A percentile compares a stretch with the other conserved stretches of the same genome.
phyloP scores from a whole-genome alignment of 2,329 filamentous ascomycete genomes.

The Ophiosphaerella narmari region DNA sequence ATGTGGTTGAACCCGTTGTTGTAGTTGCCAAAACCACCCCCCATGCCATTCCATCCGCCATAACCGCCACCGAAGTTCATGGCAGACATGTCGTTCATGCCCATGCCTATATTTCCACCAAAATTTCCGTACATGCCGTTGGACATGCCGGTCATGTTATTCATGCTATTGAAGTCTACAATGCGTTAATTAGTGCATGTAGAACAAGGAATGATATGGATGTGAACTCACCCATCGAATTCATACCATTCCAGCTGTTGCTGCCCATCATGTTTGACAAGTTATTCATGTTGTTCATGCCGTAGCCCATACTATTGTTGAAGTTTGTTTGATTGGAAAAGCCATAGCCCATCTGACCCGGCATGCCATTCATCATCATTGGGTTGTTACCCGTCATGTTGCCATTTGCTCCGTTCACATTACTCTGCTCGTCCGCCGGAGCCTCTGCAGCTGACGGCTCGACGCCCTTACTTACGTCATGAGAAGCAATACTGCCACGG shows the following conservation, averaged over 20 bases:
- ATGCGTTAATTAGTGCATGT: conserved; percentile 15
- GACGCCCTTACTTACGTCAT: conserved; percentile 17
- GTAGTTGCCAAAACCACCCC: conserved; percentile 70
- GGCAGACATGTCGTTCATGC: conserved; percentile 75
- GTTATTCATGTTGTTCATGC: conserved; percentile 33
- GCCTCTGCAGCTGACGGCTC: conserved; percentile 25
- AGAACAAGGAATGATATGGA: neutral
- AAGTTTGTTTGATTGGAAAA: conserved; percentile 55
- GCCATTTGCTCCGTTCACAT: conserved; percentile 18
- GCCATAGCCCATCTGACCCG: conserved; percentile 46
- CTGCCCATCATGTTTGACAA: conserved; percentile 52
- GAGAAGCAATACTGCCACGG: conserved; percentile 21
- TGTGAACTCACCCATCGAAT: conserved; percentile 72
- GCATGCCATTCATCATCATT: conserved; percentile 36
- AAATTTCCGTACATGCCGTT: conserved; percentile 81
- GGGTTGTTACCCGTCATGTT: conserved; percentile 25
- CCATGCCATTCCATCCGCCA: conserved; percentile 69
- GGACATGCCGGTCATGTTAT: conserved; percentile 77
- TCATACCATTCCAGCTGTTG: conserved; percentile 55
- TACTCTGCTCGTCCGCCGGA: conserved; percentile 21
- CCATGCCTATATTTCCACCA: conserved; percentile 69
- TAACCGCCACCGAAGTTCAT: conserved; percentile 67
- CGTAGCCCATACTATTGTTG: conserved; percentile 62
- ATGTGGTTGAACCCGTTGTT: conserved; percentile 55
- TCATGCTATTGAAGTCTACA: conserved; percentile 60